Percentiles rank a stretch among this genome's conserved stretches.
phyloP scores from a whole-genome alignment of 371 early-diverging fungal genomes.

The Dinochytrium kinnereticum region DNA sequence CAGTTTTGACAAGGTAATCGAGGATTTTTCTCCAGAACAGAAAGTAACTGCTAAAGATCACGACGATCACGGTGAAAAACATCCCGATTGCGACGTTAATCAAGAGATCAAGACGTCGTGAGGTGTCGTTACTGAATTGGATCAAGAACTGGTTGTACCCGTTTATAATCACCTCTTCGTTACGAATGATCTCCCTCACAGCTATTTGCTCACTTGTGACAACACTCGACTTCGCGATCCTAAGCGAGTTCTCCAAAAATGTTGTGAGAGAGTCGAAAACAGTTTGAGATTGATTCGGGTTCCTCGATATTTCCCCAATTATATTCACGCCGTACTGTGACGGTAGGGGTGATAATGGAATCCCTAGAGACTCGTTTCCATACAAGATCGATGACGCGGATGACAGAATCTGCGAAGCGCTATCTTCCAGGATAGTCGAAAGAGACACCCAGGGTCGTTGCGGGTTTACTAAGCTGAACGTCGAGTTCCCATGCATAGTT shows the following conservation, averaged over 20 bases:
- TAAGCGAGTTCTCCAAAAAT: constrained; percentile 11
- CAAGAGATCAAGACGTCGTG: constrained; percentile 1
- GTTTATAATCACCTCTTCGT: not conserved
- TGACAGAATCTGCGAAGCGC: constrained; percentile 1
- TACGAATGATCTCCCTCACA: not conserved
- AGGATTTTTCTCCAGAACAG: constrained; percentile 30
- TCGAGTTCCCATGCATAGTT: constrained; percentile 3
- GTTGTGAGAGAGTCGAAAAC: constrained; percentile 20
- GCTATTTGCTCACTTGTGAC: not conserved
- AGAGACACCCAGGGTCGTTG: not conserved
- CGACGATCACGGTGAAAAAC: constrained; percentile 16
- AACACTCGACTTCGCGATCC: not conserved
- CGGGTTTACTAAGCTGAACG: constrained; percentile 10
- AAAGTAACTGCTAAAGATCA: constrained; percentile 21
- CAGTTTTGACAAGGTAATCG: constrained; percentile 34
- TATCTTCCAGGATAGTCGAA: not conserved
- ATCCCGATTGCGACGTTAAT: constrained; percentile 12
- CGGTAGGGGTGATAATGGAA: constrained; percentile 1
- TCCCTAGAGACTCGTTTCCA: constrained; percentile 18
- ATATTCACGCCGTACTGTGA: not conserved
- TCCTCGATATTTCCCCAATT: not conserved
- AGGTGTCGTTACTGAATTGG: not conserved
- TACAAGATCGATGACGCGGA: constrained; percentile 21
- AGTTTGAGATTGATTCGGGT: not conserved
- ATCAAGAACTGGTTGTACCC: constrained; percentile 18